A percentile compares a stretch with the other conserved stretches of the same genome.
phyloP scores from a whole-genome alignment of 768 basidiomycete species.

The Mycena olivaceomarginata region DNA sequence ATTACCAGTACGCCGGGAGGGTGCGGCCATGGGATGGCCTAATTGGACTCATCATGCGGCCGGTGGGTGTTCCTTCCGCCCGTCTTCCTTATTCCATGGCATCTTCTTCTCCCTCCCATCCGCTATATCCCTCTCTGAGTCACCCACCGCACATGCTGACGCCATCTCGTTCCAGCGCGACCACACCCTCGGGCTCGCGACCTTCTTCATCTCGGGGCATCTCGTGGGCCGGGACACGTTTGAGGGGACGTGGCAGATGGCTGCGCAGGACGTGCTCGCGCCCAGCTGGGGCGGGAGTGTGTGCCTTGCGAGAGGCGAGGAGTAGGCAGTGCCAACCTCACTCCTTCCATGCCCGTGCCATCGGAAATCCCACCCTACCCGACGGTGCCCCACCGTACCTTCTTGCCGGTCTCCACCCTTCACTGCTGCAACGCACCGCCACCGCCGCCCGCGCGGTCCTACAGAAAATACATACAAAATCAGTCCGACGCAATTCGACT shows the following conservation, averaged over 20 bases:
- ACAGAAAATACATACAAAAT: too few species aligned
- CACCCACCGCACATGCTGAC: not conserved
- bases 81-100: not conserved
- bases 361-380: too few species aligned
- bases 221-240: conserved; percentile 42
- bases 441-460: too few species aligned
- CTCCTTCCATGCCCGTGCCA: too few species aligned
- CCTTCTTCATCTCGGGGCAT: conserved; percentile 41
- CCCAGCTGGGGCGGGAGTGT: conserved; percentile 43
- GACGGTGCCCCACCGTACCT: too few species aligned
- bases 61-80: conserved; percentile 40
- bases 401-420: too few species aligned
- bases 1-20: conserved; percentile 59
- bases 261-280: conserved; percentile 38
- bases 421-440: too few species aligned
- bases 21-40: conserved; percentile 63
- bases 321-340: conserved; percentile 1
- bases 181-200: conserved; percentile 38
- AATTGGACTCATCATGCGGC: conserved; percentile 59
- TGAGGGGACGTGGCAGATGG: conserved; percentile 44
- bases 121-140: too few species aligned
- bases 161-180: conserved; percentile 28
- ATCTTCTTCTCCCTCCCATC: not conserved
- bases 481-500: too few species aligned
- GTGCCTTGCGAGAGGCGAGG: conserved; percentile 36